A percentile compares a stretch with the other conserved stretches of the same genome.
Evolutionary conservation across 2,329 filamentous ascomycete genomes (phyloP).

Genomic region (Paecilomyces variotii): DNA sequence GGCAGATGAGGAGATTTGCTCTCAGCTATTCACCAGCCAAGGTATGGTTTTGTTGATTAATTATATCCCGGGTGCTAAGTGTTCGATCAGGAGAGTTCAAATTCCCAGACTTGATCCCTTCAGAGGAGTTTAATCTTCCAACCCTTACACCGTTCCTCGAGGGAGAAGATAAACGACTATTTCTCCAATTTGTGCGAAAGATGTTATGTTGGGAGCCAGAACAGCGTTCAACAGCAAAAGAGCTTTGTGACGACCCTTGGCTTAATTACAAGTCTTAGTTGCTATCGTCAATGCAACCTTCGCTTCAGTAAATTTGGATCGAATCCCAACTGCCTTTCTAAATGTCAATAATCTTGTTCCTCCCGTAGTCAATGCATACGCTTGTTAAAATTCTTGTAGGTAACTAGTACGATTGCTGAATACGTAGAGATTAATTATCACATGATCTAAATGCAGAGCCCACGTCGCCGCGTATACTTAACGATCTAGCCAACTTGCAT

Average conservation of each 20-base stretch:
- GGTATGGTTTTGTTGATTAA: constrained; percentile 4
- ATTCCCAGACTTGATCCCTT: constrained; percentile 15
- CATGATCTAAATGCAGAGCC: too few species aligned
- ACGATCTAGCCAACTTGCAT: too few species aligned
- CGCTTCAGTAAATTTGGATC: too few species aligned
- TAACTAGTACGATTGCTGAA: too few species aligned
- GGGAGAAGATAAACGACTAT: constrained; percentile 22
- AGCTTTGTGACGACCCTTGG: constrained; percentile 24
- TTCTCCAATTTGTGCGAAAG: constrained; percentile 19
- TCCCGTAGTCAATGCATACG: too few species aligned
- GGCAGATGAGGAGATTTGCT: constrained; percentile 2
- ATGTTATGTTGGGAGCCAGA: constrained; percentile 29
- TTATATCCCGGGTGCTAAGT: too few species aligned
- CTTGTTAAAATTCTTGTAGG: too few species aligned
- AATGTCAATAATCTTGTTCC: too few species aligned
- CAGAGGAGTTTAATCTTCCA: constrained; percentile 9
- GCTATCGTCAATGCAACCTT: too few species aligned
- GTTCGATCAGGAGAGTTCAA: constrained; percentile 11
- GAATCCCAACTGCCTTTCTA: too few species aligned
- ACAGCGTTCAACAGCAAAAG: constrained; percentile 23
- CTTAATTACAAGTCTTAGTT: constrained; percentile 6
- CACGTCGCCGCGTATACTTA: too few species aligned
- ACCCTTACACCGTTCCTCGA: constrained; percentile 13
- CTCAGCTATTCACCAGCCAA: constrained; percentile 7
- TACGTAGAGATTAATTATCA: too few species aligned